Base-by-base conservation (phyloP, 805 yeast genomes). In the Ogataea wickerhamii region DNA sequence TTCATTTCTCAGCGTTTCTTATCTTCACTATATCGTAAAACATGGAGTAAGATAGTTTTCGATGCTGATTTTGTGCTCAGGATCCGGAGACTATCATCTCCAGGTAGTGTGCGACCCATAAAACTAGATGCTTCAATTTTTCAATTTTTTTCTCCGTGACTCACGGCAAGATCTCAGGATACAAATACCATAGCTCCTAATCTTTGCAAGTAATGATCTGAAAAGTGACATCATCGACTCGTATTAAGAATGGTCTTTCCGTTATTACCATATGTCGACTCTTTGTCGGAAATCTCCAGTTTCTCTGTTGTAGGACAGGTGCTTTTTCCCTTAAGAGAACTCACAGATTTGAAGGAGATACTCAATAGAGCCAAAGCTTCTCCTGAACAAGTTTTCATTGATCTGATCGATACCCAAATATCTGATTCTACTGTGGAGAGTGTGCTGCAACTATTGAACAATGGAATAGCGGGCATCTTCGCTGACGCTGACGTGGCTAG, bases 251-350 rank as follows among this genome's bases (percentile, higher is more conserved):
- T 63, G 68, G 53, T 54, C 25, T 61, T 56, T 37, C 68, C 68
- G 17, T 28, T 63, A 18, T 44, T 64, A 18, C 67, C 67, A 13
- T 48, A 47, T 20, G 51, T 49, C 28, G 8, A 45, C 4, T 32
- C 47, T 6, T 34, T 52, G 2, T 28, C 32, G 10, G 47, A 41
- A 20, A 41, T 45, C 3, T 34, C 38, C 23, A 32, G 41, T 4
- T 42, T 60, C 6, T 33, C 53, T 5, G 51, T 60, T 8, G 56
- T 56, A 6, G 64, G 63, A 16, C 60, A 61, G 34, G 55, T 56
- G 6, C 34, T 62, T 17, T 35, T 57, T 18, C 34, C 48, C 10
- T 52, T 53, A 7, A 27, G 39, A 16, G 48, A 40, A 14, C 28
- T 44, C 10, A 31, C 50, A 7, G 29, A 32, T n/a, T 37, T 45